Base-by-base conservation (phyloP, 495 filamentous ascomycete genomes). In the Cryomyces antarcticus region DNA sequence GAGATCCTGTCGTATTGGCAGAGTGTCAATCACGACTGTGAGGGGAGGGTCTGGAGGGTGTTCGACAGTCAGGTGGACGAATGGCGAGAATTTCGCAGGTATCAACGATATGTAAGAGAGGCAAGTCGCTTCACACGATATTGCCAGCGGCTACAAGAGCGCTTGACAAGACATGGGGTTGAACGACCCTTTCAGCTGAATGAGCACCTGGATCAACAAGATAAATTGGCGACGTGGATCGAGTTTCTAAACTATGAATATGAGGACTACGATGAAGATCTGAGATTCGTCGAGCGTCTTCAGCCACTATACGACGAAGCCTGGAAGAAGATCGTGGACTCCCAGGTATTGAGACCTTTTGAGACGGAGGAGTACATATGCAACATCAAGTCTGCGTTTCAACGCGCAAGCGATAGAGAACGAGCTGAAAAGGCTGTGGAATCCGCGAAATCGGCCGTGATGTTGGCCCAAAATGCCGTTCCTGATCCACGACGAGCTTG, bases 201-300 rank as follows among this genome's bases (percentile, higher is more conserved):
- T 28, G 28, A 53, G 10, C 48, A 58, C 41, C 38, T 43, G 5
- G 28, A 47, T 24, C 44, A 45, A 28, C 52, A 58, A 36, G 48
- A 57, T 37, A 49, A 52, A 45, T 17, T 58, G 27, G 50, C 52
- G n/a, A 58, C 51, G 7, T 58, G 55, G 53, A 50, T 58, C 41
- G 55, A 58, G 42, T 56, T 56, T 35, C 42, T 57, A 29, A 41
- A 39, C 24, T 58, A 44, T 30, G 42, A 41, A 33, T 57, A 44
- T 41, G 33, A 36, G 17, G 10, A 30, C 30, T 45, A 48, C 43
- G 39, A 55, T 39, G 33, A 39, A 31, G 29, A 48, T 42, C 39
- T 30, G 11, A 13, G 35, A 11, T 39, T 38, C 30, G 37, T 44
- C 29, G 33, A 49, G 5, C 46, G 44, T 41, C 38, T 6, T 10